A percentile compares a stretch with the other conserved stretches of the same genome.
Evolutionary conservation across 768 basidiomycete species (phyloP).

Genomic region (Kwoniella pini): DNA sequence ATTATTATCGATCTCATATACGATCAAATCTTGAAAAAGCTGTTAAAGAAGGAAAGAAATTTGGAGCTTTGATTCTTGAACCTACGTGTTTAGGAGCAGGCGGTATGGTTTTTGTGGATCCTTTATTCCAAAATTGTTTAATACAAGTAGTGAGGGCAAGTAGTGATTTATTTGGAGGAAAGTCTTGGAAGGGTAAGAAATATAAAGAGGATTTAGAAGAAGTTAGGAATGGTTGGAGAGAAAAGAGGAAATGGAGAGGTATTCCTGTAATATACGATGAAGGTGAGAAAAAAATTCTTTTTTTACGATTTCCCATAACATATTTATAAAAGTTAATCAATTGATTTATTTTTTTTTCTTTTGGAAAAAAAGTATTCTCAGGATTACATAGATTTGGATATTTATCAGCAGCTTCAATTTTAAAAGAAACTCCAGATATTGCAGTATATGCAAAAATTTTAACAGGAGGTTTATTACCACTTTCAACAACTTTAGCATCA

Average conservation of each 20-base stretch:
- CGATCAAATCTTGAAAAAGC: constrained; percentile 60
- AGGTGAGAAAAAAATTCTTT: too few relatives aligned
- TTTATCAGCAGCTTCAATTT: constrained; percentile 62
- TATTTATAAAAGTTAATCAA: too few relatives aligned
- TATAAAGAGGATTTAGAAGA: constrained; percentile 17
- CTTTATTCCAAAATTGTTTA: constrained; percentile 86
- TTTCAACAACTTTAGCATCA: constrained; percentile 80
- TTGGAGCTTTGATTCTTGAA: constrained; percentile 77
- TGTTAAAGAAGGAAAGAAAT: constrained; percentile 53
- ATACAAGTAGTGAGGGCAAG: constrained; percentile 72
- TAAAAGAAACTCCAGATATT: constrained; percentile 78
- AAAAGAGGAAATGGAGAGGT: constrained; percentile 61
- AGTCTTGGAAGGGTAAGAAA: constrained; percentile 29
- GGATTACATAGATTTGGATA: constrained; percentile 86
- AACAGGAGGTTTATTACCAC: constrained; percentile 86
- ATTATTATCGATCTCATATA: constrained; percentile 66
- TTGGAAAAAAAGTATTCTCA: constrained; percentile 69
- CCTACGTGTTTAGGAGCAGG: constrained; percentile 93
- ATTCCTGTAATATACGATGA: constrained; percentile 94
- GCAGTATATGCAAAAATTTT: constrained; percentile 90
- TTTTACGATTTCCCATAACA: too few relatives aligned
- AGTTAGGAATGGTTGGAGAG: constrained; percentile 6
- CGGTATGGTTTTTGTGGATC: constrained; percentile 96
- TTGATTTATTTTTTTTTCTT: too few relatives aligned
- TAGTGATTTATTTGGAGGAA: constrained; percentile 46